Base-by-base conservation (phyloP, 331 rosid genomes). In the Prunus yedoensis region DNA sequence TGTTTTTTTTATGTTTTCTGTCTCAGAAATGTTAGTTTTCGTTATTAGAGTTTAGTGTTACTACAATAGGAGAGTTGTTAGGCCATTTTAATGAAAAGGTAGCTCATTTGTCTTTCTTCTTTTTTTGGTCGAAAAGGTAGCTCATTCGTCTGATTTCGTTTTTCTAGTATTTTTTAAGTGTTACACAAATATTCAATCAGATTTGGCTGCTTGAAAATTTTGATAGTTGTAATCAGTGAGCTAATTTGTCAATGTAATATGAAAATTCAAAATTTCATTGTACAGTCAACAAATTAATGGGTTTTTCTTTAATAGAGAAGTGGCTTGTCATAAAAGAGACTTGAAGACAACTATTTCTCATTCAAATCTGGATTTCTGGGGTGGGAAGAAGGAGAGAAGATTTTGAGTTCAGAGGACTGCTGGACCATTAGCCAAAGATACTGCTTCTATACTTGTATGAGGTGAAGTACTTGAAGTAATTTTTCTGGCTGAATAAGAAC, bases 401-500 rank as follows among this genome's bases (percentile, higher is more conserved):
- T 51, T 27, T 73, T 82, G 77, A 63, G 75, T 74, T 81, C 70
- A 23, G 66, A 59, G 77, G 28, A n/a, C 23, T 9, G 27, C 70
- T 78, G 76, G 71, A 68, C 27, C 28, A 13, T 67, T 50, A 25
- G 27, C 79, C 12, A n/a, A 66, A 52, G 68, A 30, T 69, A 60
- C 68, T 50, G 57, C 71, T 59, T 28, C 53, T 53, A 35, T 23
- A 56, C 65, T 66, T 54, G 75, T 25, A n/a, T 6, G 43, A 13
- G 59, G 81, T 66, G 62, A 52, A 74, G 60, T 72, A 52, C 61
- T 60, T 47, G 27, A 70, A 21, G 43, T 68, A 28, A 1, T 67
- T 78, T 66, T n/a, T 23, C 52, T 65, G 83, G 80, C 65, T 78
- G 71, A 71, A 49, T 68, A 79, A 79, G 81, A 74, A 21, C 64